Evolutionary conservation across 495 filamentous ascomycete species (phyloP), one percentile per base, ranked within the genome.

Genomic region (Chaetomium fimeti): DNA sequence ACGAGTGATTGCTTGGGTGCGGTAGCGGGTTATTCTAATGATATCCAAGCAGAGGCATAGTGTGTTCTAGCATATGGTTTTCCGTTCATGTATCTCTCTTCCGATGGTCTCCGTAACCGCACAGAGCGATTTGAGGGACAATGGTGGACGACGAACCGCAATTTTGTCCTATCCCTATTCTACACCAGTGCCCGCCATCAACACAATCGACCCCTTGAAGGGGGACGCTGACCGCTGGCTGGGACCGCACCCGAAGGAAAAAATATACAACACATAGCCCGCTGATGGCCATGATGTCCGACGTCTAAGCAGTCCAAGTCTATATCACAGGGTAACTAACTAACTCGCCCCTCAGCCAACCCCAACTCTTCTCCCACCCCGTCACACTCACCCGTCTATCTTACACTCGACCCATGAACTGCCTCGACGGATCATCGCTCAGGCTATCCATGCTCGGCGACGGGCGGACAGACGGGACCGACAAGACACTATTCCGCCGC

Each of bases 401-500:
- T 57, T 48, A 68, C 38, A 24, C 43, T 47, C 52, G 60, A 2
- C 63, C 69, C 68, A 75, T 71, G 3, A 72, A 29, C 36, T 66
- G 60, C 24, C 58, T 70, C 3, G 68, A 73, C 1, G 72, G 72
- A 43, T 74, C 72, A 57, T 74, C 72, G 25, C 63, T 57, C 53
- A 66, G 36, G 22, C 61, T 66, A 25, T 72, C 70, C 61, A 57
- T 61, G 25, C 67, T 66, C 27, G 61, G 62, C 56, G 66, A 64
- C 36, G 52, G 56, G 9, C 63, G 58, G 47, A 61, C 68, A 60
- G 68, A 67, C 27, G 47, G 43, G 3, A 59, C 58, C 29, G 68
- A 69, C 18, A 69, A 62, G 3, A 72, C 63, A 32, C 78, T 80
- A 36, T 68, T 57, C 28, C 76, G 65, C 57, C 78, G 75, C 42